Evolutionary conservation across 73 alveolate species (phyloP).

Genomic region (Tetrahymena thermophila): DNA sequence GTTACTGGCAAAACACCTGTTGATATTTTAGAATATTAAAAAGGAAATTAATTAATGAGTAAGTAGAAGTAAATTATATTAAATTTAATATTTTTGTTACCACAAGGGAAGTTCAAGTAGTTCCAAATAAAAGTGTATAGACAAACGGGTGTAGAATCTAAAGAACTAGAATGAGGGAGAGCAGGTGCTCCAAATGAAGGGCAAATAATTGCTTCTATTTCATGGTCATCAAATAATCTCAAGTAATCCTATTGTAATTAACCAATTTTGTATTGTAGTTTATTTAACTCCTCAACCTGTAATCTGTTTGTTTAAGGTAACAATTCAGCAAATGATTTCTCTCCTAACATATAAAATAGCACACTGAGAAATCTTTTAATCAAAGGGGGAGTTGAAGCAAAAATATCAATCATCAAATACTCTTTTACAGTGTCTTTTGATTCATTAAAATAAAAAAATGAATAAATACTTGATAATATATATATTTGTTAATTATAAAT

Average conservation of each 20-base stretch:
- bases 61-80: background rate
- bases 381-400: background rate
- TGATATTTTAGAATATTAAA: background rate
- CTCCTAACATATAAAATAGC: background rate
- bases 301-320: background rate
- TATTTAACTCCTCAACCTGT: background rate
- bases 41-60: background rate
- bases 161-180: slow-evolving; percentile 31
- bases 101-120: slow-evolving; percentile 36
- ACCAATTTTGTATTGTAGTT: background rate
- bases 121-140: slow-evolving; percentile 41
- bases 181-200: slow-evolving; percentile 49
- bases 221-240: background rate
- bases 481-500: too few relatives aligned
- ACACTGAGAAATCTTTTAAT: background rate
- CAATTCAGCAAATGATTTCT: background rate
- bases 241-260: background rate
- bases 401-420: background rate
- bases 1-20: background rate
- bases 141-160: slow-evolving; percentile 1
- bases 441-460: background rate
- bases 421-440: background rate
- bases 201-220: slow-evolving; percentile 43
- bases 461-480: too few relatives aligned
- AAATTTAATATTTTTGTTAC: background rate